Evolutionary conservation across 805 yeast genomes (phyloP), one percentile per base, ranked within the genome.

Genomic region (Candida patagonica): DNA sequence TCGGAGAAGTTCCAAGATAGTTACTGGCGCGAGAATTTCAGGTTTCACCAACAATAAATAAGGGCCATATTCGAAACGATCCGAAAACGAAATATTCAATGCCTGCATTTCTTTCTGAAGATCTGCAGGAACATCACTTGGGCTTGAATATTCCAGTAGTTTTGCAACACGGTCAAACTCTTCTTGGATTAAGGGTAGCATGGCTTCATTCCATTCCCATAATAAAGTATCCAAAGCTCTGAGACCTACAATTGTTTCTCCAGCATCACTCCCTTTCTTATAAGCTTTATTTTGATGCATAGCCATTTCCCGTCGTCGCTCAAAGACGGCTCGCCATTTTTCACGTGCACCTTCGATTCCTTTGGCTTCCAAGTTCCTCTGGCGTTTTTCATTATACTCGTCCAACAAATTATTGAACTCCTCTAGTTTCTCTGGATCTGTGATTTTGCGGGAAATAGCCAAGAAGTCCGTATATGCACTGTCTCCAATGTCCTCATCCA

Each of bases 311-410:
- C 24, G 23, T 7, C 42, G 29, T 38, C 38, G 38, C 51, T 85
- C 94, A 50, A 74, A 80, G 47, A 79, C 88, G 49, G 78, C 79
- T 56, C 76, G 79, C 98, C 98, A 89, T 57, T 83, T 80, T 52
- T 80, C 85, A 46, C 74, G 76, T 0, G 97, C 94, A 1, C 89
- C 88, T 47, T 82, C 88, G 1, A 83, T 67, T 2, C 95, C 89
- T 43, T 81, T 71, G 15, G 75, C 65, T 60, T 92, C 98, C 24
- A 92, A 57, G 23, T 71, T 71, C 34, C 73, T 65, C 58, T 92
- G 96, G 56, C 98, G 74, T 20, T 74, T 75, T 41, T 73, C 74
- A 49, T 92, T 88, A 49, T 80, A 74, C 1, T 67, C 59, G 46
- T 86, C 88, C 35, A 92, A 60, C 0, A 78, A 71, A 15, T 63